phyloP scores from a whole-genome alignment of 2,329 filamentous ascomycete species.

The Volutella citrinella region DNA sequence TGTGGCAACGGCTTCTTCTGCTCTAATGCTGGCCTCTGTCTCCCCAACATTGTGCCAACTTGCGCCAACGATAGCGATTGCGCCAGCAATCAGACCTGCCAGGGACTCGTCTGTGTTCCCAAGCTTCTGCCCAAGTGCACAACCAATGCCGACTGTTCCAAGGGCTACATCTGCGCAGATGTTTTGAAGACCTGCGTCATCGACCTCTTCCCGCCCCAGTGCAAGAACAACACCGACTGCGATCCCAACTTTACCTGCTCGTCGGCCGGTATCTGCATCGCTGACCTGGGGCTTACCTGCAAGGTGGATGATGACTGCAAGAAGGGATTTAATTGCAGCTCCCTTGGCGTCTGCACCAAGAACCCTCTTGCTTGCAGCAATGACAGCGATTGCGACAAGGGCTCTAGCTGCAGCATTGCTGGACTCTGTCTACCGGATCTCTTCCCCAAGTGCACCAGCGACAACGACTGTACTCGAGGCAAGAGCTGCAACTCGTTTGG shows the following conservation, averaged over 20 bases:
- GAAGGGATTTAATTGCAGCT: neutral
- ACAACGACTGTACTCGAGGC: neutral
- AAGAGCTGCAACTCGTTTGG: conserved; percentile 28
- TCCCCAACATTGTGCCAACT: neutral
- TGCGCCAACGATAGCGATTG: neutral
- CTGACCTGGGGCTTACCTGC: neutral
- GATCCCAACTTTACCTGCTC: neutral
- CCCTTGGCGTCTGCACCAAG: neutral
- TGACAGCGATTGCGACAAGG: neutral
- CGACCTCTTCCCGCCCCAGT: no score
- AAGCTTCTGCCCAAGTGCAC: neutral
- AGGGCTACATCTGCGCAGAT: neutral
- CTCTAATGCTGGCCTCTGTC: neutral
- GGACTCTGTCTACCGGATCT: neutral
- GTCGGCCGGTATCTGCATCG: neutral
- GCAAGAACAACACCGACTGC: no score
- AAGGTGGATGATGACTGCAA: neutral
- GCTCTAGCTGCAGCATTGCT: neutral
- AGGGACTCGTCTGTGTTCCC: neutral
- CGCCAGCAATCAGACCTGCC: no score
- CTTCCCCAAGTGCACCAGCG: neutral
- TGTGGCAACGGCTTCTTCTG: neutral
- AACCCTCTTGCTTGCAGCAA: no score
- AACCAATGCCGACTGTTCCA: neutral
- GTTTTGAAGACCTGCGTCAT: no score